Conservation (phyloP, 1,139 yeast species). For the Magnusiomyces tetraspermus region DNA sequence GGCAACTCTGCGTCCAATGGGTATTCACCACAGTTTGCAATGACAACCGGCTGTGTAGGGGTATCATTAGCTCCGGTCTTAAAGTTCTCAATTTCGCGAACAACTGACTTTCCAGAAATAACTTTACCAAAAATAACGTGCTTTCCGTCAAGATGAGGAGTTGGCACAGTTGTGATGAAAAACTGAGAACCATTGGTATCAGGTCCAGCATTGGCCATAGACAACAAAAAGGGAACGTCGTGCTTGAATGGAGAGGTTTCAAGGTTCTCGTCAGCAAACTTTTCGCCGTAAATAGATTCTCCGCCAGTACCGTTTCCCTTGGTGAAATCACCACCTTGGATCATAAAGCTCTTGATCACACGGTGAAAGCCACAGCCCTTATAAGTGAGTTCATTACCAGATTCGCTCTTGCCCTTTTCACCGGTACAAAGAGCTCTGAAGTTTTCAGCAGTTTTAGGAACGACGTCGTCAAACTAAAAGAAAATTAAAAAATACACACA, state of each 20-base stretch:
- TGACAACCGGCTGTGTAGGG: constrained; percentile 57
- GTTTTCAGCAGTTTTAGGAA: constrained; percentile 90
- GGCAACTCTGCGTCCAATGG: constrained; percentile 43
- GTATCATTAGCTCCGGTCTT: constrained; percentile 47
- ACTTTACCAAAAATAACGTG: constrained; percentile 96
- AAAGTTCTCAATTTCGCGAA: constrained; percentile 64
- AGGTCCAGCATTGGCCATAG: constrained; percentile 97
- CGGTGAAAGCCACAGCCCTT: constrained; percentile 84
- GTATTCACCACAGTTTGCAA: constrained; percentile 72
- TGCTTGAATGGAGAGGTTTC: constrained; percentile 42
- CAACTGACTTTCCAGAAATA: constrained; percentile 69
- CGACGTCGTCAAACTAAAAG: constrained; percentile 28
- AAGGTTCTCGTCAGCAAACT: constrained; percentile 70
- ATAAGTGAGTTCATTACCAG: constrained; percentile 60
- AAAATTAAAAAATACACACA: no score
- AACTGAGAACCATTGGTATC: constrained; percentile 94
- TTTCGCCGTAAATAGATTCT: constrained; percentile 89
- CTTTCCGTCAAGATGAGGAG: constrained; percentile 83
- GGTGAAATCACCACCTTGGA: constrained; percentile 96
- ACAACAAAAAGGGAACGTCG: constrained; percentile 74
- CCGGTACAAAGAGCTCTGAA: constrained; percentile 89
- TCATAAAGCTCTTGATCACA: constrained; percentile 78
- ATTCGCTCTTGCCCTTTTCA: constrained; percentile 59
- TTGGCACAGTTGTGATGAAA: constrained; percentile 73
- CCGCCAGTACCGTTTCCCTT: constrained; percentile 89